phyloP scores from a whole-genome alignment of 2,329 filamentous ascomycete genomes.

The Pezicula carpinea region DNA sequence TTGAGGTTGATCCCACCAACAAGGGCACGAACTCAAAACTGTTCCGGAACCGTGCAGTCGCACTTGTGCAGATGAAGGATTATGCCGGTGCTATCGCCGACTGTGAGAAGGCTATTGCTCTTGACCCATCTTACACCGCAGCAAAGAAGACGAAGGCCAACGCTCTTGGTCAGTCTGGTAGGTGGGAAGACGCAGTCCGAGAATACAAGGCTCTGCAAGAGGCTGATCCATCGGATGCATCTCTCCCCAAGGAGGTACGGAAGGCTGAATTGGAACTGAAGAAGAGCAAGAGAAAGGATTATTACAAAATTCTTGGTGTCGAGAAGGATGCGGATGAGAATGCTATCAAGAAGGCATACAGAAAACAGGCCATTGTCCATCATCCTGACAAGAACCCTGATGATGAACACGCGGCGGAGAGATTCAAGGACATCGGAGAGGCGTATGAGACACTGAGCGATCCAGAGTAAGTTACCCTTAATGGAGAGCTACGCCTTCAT shows the following conservation, averaged over 20 bases:
- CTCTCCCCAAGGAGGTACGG: slow-evolving; percentile 77
- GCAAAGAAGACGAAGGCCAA: slow-evolving; percentile 93
- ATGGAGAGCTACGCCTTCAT: neutral
- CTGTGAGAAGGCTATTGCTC: slow-evolving; percentile 75
- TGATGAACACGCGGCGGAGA: slow-evolving; percentile 76
- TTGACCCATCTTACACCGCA: slow-evolving; percentile 84
- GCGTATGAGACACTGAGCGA: slow-evolving; percentile 95
- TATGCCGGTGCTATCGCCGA: slow-evolving; percentile 78
- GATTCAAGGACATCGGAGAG: slow-evolving; percentile 97
- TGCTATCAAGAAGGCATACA: slow-evolving; percentile 95
- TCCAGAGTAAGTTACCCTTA: slow-evolving; percentile 63
- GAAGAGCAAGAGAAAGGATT: slow-evolving; percentile 96
- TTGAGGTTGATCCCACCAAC: slow-evolving; percentile 83
- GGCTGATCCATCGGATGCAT: slow-evolving; percentile 74
- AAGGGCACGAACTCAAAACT: slow-evolving; percentile 93
- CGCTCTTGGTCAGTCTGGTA: slow-evolving; percentile 75
- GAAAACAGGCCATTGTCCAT: slow-evolving; percentile 87
- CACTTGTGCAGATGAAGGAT: slow-evolving; percentile 77
- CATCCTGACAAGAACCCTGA: slow-evolving; percentile 98
- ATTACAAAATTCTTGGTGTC: slow-evolving; percentile 94
- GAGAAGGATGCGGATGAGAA: slow-evolving; percentile 78
- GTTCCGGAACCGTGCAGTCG: slow-evolving; percentile 86
- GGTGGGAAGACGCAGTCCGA: slow-evolving; percentile 86
- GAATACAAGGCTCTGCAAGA: slow-evolving; percentile 88
- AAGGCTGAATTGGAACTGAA: slow-evolving; percentile 93